A percentile compares a stretch with the other conserved stretches of the same genome.
phyloP scores from a whole-genome alignment of 768 basidiomycete genomes.

The Botryobasidium botryosum region DNA sequence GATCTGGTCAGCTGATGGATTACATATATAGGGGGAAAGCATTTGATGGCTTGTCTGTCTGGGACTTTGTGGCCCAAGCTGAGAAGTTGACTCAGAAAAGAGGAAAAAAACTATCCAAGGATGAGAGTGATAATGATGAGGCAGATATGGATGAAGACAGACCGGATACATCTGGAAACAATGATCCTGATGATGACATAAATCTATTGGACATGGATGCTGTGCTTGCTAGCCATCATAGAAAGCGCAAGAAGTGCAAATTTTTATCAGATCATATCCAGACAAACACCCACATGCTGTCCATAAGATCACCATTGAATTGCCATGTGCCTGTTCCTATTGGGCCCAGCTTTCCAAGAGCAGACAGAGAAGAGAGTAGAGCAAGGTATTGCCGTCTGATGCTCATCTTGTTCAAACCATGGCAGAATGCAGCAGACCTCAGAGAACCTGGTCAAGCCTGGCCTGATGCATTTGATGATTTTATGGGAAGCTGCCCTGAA shows the following conservation, averaged over 20 bases:
- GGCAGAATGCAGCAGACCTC: constrained; percentile 20
- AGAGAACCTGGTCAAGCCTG: constrained; percentile 13
- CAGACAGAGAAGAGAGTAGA: constrained; percentile 13
- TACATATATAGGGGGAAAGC: constrained; percentile 14
- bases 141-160: neutral
- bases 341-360: constrained; percentile 21
- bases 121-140: neutral
- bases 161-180: too few species aligned
- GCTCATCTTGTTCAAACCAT: constrained; percentile 30
- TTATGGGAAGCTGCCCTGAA: too few species aligned
- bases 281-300: constrained; percentile 12
- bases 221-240: constrained; percentile 1
- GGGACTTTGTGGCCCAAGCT: constrained; percentile 18
- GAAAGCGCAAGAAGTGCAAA: neutral
- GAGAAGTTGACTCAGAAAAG: neutral
- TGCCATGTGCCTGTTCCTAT: constrained; percentile 20
- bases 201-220: too few species aligned
- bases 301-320: neutral
- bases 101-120: neutral
- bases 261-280: constrained; percentile 15
- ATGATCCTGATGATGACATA: too few species aligned
- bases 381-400: constrained; percentile 22
- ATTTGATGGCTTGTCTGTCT: constrained; percentile 12
- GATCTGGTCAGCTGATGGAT: too few species aligned
- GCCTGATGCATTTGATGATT: constrained; percentile 18